Evolutionary conservation across 257 asterid genomes (phyloP).

Genomic region (Agastache rugosa): DNA sequence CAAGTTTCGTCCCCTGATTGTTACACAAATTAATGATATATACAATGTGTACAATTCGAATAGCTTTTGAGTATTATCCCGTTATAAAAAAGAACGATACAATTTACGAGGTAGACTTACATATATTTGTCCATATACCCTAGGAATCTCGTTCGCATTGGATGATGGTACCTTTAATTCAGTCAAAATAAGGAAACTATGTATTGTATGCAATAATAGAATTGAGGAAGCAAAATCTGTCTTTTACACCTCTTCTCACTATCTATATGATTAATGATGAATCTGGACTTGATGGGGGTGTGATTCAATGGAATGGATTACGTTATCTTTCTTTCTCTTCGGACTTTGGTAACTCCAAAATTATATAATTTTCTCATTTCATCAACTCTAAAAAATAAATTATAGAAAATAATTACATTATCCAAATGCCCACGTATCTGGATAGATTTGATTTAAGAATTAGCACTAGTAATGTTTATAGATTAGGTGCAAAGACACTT

Average conservation of each 20-base stretch:
- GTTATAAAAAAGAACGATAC: too few species aligned
- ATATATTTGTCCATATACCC: too few species aligned
- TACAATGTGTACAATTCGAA: too few species aligned
- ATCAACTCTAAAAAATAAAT: too few species aligned
- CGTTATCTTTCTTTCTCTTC: background rate
- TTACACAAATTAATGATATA: too few species aligned
- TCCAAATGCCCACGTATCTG: background rate
- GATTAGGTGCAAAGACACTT: too few species aligned
- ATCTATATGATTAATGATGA: background rate
- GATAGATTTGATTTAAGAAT: too few species aligned
- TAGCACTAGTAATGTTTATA: too few species aligned
- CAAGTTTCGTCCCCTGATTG: too few species aligned
- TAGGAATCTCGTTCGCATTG: too few species aligned
- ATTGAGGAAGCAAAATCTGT: constrained; percentile 3
- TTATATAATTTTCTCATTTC: background rate
- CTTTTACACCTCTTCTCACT: constrained; percentile 2
- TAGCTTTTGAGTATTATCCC: too few species aligned
- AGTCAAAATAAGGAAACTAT: constrained; percentile 23
- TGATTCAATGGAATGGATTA: background rate
- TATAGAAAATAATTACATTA: background rate
- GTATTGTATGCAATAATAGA: background rate
- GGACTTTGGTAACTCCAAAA: background rate
- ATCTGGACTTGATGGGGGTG: background rate
- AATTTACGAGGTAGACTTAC: too few species aligned
- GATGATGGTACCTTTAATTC: background rate